A percentile compares a stretch with the other conserved stretches of the same genome.
These are phyloP conservation scores for Citrullus amarus DNA, from an alignment of 306 rosid genomes.

Conservation along the genomic window DNA sequence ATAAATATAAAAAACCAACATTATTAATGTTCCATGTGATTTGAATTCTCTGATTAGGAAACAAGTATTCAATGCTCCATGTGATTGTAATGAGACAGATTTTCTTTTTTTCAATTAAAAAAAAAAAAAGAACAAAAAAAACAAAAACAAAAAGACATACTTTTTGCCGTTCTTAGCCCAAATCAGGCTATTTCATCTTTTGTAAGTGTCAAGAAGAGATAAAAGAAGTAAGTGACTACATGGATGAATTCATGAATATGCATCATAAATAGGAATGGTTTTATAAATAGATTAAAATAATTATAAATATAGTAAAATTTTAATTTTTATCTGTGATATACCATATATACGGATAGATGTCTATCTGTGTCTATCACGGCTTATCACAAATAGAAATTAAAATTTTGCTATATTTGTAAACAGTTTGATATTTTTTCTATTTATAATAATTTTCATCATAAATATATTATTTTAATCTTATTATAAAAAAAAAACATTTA, in stretches of 20 bases:
- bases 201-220: not conserved
- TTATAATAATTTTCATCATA: too few species aligned
- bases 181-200: not conserved
- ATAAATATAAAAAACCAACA: not conserved
- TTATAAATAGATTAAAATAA: too few species aligned
- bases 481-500: too few species aligned
- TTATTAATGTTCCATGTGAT: conserved; percentile 7
- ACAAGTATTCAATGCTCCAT: conserved; percentile 5
- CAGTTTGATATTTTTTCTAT: too few species aligned
- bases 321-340: too few species aligned
- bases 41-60: not conserved
- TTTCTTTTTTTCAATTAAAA: not conserved
- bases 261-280: too few species aligned
- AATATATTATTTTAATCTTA: too few species aligned
- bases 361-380: too few species aligned
- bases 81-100: not conserved
- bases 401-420: too few species aligned
- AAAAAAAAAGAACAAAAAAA: not conserved
- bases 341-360: too few species aligned
- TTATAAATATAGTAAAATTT: too few species aligned
- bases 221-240: not conserved
- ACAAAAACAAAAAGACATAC: not conserved
- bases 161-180: not conserved
- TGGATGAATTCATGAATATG: not conserved
- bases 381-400: too few species aligned